Base-by-base conservation (phyloP, 2,329 filamentous ascomycete genomes). In the Aspergillus tamarii region DNA sequence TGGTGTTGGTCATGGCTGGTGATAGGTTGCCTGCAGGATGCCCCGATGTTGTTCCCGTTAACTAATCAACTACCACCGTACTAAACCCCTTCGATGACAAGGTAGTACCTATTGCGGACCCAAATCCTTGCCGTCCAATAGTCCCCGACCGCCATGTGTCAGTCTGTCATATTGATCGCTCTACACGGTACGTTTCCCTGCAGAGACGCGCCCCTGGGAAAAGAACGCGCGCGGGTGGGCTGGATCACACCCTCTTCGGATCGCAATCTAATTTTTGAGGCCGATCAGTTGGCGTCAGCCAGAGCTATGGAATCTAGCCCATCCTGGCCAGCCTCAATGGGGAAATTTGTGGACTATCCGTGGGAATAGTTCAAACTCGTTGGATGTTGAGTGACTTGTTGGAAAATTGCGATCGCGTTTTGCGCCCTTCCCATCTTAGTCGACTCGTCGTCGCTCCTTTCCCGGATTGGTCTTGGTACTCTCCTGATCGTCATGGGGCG, bases 401-500 rank as follows among this genome's bases (percentile, higher is more conserved):
- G 48, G 61, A 65, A 70, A 69, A 72, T 72, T 74, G 67, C 65
- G 70, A 74, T 74, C 71, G 63, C 61, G 69, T 70, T 66, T 65
- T 67, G 66, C 67, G 66, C 66, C 73, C 70, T 74, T 73, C 59
- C 72, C 70, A 59, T 52, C 63, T 68, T 66, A 26, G 72, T 71
- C 54, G 57, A 73, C 58, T 64, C 60, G 61, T 41, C 62, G 72
- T 65, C 66, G 61, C 64, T 73, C 70, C 58, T 66, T 66, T 70
- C 70, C 65, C 61, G 64, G 68, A 52, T 59, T 50, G 68, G 69
- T 64, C 66, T 59, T 63, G 46, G 26, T 32, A 59, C 72, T 68
- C 70, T 69, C 70, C 67, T 71, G 72, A 73, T 72, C 73, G 60
- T 69, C 69, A 64, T 63, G 66, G 68, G 72, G 67, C 67, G 68